These are phyloP conservation scores for Pythium apleroticum DNA, from an alignment of 352 stramenopile genomes.

Conservation along the genomic window DNA sequence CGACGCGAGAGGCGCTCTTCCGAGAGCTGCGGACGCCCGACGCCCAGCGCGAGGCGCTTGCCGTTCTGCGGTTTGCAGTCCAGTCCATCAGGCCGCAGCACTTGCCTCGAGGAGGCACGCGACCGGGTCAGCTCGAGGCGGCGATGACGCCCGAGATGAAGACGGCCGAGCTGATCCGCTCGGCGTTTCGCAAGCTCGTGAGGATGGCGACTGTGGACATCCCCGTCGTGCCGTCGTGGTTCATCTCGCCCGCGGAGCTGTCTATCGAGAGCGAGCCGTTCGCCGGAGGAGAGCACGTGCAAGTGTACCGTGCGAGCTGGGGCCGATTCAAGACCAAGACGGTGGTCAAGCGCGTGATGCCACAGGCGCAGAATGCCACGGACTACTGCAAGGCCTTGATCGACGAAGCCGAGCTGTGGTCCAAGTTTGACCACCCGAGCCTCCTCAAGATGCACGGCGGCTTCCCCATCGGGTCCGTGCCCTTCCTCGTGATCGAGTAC, in stretches of 20 bases:
- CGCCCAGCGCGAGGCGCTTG: conserved; percentile 37
- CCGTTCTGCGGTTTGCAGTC: conserved; percentile 54
- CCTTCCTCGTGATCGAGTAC: conserved; percentile 58
- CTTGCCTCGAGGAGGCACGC: background rate
- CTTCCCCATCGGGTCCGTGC: conserved; percentile 41
- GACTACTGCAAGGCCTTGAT: conserved; percentile 29
- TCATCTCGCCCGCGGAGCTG: conserved; percentile 49
- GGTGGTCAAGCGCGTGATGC: conserved; percentile 43
- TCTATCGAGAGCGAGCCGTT: conserved; percentile 28
- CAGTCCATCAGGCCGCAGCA: conserved; percentile 23
- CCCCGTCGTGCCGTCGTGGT: conserved; percentile 46
- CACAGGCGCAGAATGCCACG: conserved; percentile 18
- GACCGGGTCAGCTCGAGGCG: background rate
- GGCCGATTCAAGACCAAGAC: conserved; percentile 24
- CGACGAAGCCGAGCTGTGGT: conserved; percentile 42
- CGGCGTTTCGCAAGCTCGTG: conserved; percentile 49
- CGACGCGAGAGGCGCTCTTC: conserved; percentile 21
- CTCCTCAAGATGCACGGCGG: conserved; percentile 58
- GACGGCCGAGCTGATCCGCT: conserved; percentile 38
- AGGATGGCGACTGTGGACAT: conserved; percentile 45
- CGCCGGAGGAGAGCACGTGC: conserved; percentile 2
- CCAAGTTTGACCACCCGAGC: conserved; percentile 44
- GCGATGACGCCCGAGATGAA: conserved; percentile 3
- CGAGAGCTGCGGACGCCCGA: conserved; percentile 23
- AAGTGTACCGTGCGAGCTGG: conserved; percentile 28